Percentiles rank a stretch among this genome's conserved stretches.
These are phyloP conservation scores for Rheum nobile DNA, from an alignment of 148 eudicot species.

Conservation along the genomic window DNA sequence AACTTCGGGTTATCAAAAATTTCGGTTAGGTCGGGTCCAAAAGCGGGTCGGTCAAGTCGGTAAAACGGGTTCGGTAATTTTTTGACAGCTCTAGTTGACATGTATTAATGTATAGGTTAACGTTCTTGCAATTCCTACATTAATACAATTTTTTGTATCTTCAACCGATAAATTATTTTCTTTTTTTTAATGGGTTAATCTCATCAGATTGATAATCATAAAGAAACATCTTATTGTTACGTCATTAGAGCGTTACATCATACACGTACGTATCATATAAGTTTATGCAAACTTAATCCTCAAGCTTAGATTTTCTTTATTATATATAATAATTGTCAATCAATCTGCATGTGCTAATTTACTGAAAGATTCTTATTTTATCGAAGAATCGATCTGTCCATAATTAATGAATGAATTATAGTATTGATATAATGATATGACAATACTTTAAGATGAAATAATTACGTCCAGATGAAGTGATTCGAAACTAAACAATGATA, in stretches of 20 bases:
- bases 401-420: neutral
- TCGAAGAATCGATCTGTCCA: constrained; percentile 1
- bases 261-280: neutral
- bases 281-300: neutral
- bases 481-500: neutral
- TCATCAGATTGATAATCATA: neutral
- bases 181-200: neutral
- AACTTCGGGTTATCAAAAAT: no score
- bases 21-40: no score
- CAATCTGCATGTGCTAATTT: neutral
- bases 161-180: neutral
- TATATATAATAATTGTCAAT: neutral
- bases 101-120: neutral
- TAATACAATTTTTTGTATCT: neutral
- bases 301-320: neutral
- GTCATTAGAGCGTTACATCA: neutral
- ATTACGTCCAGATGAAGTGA: neutral
- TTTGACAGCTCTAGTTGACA: no score
- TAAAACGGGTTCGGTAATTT: no score
- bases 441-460: no score
- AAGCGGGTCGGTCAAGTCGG: no score
- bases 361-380: neutral
- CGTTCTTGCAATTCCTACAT: neutral
- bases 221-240: neutral
- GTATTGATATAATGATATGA: no score